phyloP scores from a whole-genome alignment of 768 basidiomycete genomes.

The Leccinum uliginosum region DNA sequence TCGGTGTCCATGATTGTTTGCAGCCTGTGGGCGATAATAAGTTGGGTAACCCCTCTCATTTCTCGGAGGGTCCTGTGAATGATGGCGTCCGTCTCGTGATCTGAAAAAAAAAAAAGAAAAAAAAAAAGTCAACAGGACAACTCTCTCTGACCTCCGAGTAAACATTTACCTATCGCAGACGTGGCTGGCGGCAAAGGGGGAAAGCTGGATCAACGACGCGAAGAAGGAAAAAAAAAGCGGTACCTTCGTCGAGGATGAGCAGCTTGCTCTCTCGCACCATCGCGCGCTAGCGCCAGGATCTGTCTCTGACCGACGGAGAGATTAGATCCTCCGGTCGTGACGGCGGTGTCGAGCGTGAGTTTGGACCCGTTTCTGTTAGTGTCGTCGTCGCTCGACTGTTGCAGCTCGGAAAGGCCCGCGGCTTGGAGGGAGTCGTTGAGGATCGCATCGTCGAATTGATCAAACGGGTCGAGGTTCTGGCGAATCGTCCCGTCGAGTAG shows the following conservation, averaged over 20 bases:
- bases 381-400: too few relatives aligned
- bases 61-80: slow-evolving; percentile 8
- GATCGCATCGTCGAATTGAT: slow-evolving; percentile 41
- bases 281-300: slow-evolving; percentile 40
- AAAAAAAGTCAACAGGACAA: not conserved
- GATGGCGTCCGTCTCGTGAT: slow-evolving; percentile 4
- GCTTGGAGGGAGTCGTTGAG: slow-evolving; percentile 38
- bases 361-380: not conserved
- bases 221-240: not conserved
- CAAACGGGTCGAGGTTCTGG: slow-evolving; percentile 48
- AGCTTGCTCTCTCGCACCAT: slow-evolving; percentile 42
- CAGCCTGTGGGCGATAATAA: slow-evolving; percentile 8
- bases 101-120: not conserved
- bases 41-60: slow-evolving; percentile 3
- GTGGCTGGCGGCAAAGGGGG: not conserved
- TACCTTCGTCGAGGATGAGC: slow-evolving; percentile 42
- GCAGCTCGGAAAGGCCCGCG: slow-evolving; percentile 31
- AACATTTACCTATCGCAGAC: slow-evolving; percentile 5
- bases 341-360: slow-evolving; percentile 41
- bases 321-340: slow-evolving; percentile 36
- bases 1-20: slow-evolving; percentile 9
- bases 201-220: not conserved
- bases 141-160: too few relatives aligned
- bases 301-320: slow-evolving; percentile 46
- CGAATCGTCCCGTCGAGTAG: slow-evolving; percentile 42